phyloP scores from a whole-genome alignment of 169 alveolate genomes.

The Cryptosporidium andersoni region DNA sequence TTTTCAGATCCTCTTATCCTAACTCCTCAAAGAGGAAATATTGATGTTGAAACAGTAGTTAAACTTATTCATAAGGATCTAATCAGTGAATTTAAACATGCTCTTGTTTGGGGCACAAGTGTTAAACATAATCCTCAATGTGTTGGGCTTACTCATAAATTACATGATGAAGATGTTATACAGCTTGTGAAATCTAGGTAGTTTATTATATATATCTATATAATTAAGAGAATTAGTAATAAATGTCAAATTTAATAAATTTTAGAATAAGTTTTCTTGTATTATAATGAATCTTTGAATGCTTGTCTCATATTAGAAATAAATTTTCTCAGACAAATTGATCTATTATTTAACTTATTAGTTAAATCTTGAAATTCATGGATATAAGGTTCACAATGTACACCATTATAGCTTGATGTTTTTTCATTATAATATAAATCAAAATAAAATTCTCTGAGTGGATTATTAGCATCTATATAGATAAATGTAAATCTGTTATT shows the following conservation, averaged over 20 bases:
- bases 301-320: constrained; percentile 52
- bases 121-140: constrained; percentile 88
- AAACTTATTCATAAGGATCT: constrained; percentile 84
- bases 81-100: constrained; percentile 83
- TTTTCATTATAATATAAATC: constrained; percentile 54
- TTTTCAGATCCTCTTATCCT: constrained; percentile 86
- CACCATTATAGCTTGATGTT: constrained; percentile 21
- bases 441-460: constrained; percentile 37
- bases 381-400: constrained; percentile 25
- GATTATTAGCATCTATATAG: constrained; percentile 20
- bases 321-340: constrained; percentile 46
- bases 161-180: constrained; percentile 88
- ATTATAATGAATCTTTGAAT: constrained; percentile 21
- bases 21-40: constrained; percentile 86
- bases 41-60: constrained; percentile 81
- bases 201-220: not conserved
- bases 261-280: not conserved
- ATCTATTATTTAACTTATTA: constrained; percentile 21
- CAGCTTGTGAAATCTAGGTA: constrained; percentile 82
- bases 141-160: constrained; percentile 84
- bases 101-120: constrained; percentile 90
- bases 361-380: constrained; percentile 1
- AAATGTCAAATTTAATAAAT: not conserved
- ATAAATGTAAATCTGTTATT: constrained; percentile 48
- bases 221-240: not conserved